These are phyloP conservation scores for Fallopia convolvulus DNA, from an alignment of 148 eudicot genomes.

Conservation along the genomic window DNA sequence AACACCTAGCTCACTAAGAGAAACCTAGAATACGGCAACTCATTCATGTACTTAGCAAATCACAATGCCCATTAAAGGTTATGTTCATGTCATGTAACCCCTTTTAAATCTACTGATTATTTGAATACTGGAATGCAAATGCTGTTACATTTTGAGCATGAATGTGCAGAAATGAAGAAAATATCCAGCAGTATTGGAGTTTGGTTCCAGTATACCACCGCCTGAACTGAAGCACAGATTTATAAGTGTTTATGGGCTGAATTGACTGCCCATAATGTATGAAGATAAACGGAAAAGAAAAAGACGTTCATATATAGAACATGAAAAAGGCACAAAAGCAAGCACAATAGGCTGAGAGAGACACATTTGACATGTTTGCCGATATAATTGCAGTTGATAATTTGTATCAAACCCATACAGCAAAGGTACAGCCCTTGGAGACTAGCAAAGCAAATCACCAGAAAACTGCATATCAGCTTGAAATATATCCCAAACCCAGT, in stretches of 20 bases:
- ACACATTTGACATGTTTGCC: background rate
- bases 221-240: background rate
- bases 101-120: background rate
- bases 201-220: background rate
- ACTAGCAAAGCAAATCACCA: slow-evolving; percentile 3
- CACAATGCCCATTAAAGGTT: background rate
- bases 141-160: background rate
- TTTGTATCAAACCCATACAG: background rate
- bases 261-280: too few relatives aligned
- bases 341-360: background rate
- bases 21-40: background rate
- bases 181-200: background rate
- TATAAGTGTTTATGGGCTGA: background rate
- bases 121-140: background rate
- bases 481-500: slow-evolving; percentile 1
- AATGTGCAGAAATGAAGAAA: background rate
- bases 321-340: background rate
- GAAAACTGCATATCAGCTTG: background rate
- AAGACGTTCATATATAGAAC: background rate
- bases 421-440: background rate
- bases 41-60: background rate
- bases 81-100: background rate
- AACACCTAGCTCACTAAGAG: background rate
- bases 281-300: too few relatives aligned
- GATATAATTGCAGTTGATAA: background rate